These are phyloP conservation scores for Lepraria neglecta DNA, from an alignment of 495 filamentous ascomycete species.

Conservation along the genomic window DNA sequence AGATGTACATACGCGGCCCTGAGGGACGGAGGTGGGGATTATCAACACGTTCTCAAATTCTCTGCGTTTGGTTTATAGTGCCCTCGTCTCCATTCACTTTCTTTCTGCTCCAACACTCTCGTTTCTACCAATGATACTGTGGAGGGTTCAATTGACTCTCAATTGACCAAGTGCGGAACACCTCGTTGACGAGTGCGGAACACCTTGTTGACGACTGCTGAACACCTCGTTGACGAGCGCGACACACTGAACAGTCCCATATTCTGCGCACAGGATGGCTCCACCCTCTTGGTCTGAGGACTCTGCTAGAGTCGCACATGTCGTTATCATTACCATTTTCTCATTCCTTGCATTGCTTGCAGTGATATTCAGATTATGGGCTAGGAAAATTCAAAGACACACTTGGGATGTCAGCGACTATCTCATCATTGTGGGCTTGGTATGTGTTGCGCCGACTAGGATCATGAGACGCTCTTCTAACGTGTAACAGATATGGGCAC, in stretches of 20 bases:
- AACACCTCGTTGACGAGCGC: neutral
- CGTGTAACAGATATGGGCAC: constrained; percentile 18
- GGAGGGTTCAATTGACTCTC: neutral
- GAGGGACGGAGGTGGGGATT: neutral
- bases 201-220: neutral
- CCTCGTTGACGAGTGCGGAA: neutral
- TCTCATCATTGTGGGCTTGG: constrained; percentile 19
- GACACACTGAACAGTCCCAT: neutral
- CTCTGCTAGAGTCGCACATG: constrained; percentile 10
- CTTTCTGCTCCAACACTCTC: neutral
- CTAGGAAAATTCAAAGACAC: constrained; percentile 16
- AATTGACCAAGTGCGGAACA: neutral
- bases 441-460: neutral
- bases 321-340: constrained; percentile 19
- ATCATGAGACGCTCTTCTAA: neutral
- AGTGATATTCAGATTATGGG: constrained; percentile 20
- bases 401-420: constrained; percentile 19
- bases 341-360: constrained; percentile 19
- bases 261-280: constrained; percentile 1
- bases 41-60: neutral
- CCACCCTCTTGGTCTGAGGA: constrained; percentile 8
- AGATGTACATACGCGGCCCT: no score
- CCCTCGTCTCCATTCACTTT: neutral
- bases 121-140: neutral
- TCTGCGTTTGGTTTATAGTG: neutral